A percentile compares a stretch with the other conserved stretches of the same genome.
These are phyloP conservation scores for Extremus antarcticus DNA, from an alignment of 495 filamentous ascomycete species.

Conservation along the genomic window DNA sequence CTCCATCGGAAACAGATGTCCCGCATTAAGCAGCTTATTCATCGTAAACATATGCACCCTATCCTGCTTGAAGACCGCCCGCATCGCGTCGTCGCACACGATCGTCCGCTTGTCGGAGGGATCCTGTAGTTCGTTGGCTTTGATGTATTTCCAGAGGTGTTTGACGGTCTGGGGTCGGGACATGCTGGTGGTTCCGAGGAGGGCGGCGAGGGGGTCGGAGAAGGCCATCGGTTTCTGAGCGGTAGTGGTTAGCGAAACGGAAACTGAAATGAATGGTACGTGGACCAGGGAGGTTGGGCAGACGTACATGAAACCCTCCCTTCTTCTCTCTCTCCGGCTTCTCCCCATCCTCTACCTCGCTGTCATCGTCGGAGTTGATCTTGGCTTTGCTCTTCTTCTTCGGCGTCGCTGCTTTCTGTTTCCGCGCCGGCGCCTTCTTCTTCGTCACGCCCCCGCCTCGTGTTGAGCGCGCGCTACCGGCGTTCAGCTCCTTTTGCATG, in stretches of 20 bases:
- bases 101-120: constrained; percentile 86
- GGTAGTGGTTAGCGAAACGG: too few relatives aligned
- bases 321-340: constrained; percentile 45
- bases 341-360: constrained; percentile 52
- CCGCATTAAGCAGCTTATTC: constrained; percentile 71
- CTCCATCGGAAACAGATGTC: constrained; percentile 49
- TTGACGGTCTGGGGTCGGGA: constrained; percentile 93
- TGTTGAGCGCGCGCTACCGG: constrained; percentile 52
- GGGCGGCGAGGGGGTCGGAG: constrained; percentile 51
- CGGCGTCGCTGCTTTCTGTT: constrained; percentile 44
- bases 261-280: too few relatives aligned
- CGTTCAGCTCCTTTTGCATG: constrained; percentile 86
- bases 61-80: constrained; percentile 79
- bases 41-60: constrained; percentile 97
- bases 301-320: constrained; percentile 58
- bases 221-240: constrained; percentile 55
- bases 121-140: constrained; percentile 75
- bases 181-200: constrained; percentile 54
- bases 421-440: constrained; percentile 32
- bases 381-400: constrained; percentile 71
- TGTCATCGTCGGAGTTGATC: constrained; percentile 69
- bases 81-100: constrained; percentile 78
- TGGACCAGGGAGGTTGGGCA: background rate
- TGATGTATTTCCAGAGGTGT: constrained; percentile 89
- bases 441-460: constrained; percentile 49